Conservation (phyloP, 2,329 filamentous ascomycete genomes). For the Ascochyta pisi region DNA sequence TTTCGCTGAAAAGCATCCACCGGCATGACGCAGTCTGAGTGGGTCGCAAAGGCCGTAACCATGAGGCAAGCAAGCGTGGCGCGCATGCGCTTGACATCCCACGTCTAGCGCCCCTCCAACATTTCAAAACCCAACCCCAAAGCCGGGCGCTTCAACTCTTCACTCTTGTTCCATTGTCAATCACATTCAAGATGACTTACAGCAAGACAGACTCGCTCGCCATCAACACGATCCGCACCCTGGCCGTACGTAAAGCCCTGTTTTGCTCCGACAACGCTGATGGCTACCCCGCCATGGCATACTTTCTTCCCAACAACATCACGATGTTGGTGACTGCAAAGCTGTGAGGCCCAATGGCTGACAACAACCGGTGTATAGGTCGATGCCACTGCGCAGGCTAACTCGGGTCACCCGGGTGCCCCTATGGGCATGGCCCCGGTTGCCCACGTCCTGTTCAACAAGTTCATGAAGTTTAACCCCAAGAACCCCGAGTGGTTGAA, state of each 20-base stretch:
- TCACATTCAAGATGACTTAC: constrained; percentile 76
- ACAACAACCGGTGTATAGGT: constrained; percentile 64
- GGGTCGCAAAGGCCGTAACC: constrained; percentile 3
- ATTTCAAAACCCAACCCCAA: constrained; percentile 7
- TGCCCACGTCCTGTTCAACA: constrained; percentile 97
- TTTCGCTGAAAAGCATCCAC: constrained; percentile 13
- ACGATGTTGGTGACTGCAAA: constrained; percentile 9
- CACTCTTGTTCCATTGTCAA: constrained; percentile 20
- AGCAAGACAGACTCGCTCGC: constrained; percentile 85
- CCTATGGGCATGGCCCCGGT: constrained; percentile 97
- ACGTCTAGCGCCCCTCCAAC: constrained; percentile 2
- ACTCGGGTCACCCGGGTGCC: constrained; percentile 98
- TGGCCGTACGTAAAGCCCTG: constrained; percentile 75
- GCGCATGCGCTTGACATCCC: constrained; percentile 2
- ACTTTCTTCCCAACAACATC: constrained; percentile 26
- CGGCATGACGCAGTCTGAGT: constrained; percentile 10
- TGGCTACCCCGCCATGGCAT: constrained; percentile 38
- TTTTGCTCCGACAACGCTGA: constrained; percentile 20
- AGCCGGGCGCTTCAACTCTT: constrained; percentile 19
- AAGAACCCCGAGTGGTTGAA: constrained; percentile 98
- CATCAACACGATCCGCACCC: constrained; percentile 96
- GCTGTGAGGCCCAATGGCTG: constrained; percentile 38
- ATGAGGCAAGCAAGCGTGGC: constrained; percentile 14
- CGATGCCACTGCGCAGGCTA: constrained; percentile 95
- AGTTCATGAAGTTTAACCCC: constrained; percentile 99